Evolutionary conservation across 2,329 filamentous ascomycete genomes (phyloP), one percentile per base, ranked within the genome.

Genomic region (Whalleya microplaca): DNA sequence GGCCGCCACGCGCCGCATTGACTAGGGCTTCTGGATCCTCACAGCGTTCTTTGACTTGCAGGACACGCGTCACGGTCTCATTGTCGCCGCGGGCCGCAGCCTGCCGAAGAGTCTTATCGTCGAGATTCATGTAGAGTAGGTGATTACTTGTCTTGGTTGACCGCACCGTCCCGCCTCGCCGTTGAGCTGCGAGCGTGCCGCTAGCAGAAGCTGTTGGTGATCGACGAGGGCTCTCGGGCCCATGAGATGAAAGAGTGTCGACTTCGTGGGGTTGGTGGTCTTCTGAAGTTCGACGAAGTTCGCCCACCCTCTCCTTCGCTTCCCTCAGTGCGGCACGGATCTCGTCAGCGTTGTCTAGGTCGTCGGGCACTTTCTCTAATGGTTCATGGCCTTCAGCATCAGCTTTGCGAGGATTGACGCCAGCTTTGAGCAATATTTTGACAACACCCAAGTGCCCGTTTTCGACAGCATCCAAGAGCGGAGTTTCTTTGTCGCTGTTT

Each of bases 351-450:
- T 95, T 88, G 2, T 96, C 90, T 8, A 85, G 78, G 42, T 93
- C 88, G 8, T 87, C 83, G 29, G 85, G 85, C 10, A 97, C 84
- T 54, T 95, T 84, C 64, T 97, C 93, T 29, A 96, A 84, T 0
- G 95, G 94, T 68, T 96, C 92, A 69, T 96, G 89, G 4, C 95
- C 95, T 66, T 92, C 89, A n/a, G 91, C 87, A 70, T 98, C 97
- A 45, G 92, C 88, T 64, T 92, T 90, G 48, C 92, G 87, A 47
- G 95, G 95, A 69, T 99, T 96, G 12, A 96, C 94, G 10, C 93
- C 94, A 54, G 93, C 89, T 53, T 89, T 85, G 2, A 99, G 80
- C 32, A 99, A 78, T 9, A 96, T 79, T 67, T 87, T 91, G 42
- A 99, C 90, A 3, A 98, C 94, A 18, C 90, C 90, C 7, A 96